phyloP scores from a whole-genome alignment of 148 eudicot genomes.

The Camellia sinensis region DNA sequence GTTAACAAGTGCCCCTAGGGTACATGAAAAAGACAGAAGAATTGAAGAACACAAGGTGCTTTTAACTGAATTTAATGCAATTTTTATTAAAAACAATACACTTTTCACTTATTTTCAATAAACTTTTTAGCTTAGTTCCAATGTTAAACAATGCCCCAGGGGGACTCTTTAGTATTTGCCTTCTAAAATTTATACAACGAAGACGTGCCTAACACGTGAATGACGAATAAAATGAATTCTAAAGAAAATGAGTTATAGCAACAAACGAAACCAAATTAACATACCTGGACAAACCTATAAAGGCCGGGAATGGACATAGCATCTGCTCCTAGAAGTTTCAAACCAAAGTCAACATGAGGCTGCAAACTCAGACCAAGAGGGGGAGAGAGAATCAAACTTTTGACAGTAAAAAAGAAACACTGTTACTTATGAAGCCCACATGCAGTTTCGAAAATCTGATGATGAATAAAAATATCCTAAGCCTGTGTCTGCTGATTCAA shows the following conservation, averaged over 20 bases:
- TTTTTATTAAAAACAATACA: too few relatives aligned
- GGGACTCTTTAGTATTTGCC: too few relatives aligned
- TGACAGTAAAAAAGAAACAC: background rate
- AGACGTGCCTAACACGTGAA: background rate
- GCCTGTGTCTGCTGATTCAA: too few relatives aligned
- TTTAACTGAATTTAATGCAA: too few relatives aligned
- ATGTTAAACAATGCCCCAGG: too few relatives aligned
- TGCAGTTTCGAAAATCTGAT: background rate
- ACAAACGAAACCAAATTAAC: background rate
- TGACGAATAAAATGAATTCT: background rate
- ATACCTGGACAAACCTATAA: slow-evolving; percentile 85
- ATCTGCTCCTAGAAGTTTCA: slow-evolving; percentile 89
- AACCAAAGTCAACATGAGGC: slow-evolving; percentile 97
- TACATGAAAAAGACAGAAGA: too few relatives aligned
- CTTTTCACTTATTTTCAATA: too few relatives aligned
- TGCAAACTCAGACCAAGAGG: slow-evolving; percentile 33
- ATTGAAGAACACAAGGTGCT: too few relatives aligned
- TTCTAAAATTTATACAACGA: background rate
- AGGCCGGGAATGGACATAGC: slow-evolving; percentile 93
- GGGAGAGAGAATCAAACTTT: background rate
- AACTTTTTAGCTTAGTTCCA: too few relatives aligned
- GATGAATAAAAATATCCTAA: background rate
- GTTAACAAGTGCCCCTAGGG: too few relatives aligned
- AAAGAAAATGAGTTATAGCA: background rate
- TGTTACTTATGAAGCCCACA: background rate